phyloP scores from a whole-genome alignment of 371 early-diverging fungal genomes.

The Entomophthora muscae region DNA sequence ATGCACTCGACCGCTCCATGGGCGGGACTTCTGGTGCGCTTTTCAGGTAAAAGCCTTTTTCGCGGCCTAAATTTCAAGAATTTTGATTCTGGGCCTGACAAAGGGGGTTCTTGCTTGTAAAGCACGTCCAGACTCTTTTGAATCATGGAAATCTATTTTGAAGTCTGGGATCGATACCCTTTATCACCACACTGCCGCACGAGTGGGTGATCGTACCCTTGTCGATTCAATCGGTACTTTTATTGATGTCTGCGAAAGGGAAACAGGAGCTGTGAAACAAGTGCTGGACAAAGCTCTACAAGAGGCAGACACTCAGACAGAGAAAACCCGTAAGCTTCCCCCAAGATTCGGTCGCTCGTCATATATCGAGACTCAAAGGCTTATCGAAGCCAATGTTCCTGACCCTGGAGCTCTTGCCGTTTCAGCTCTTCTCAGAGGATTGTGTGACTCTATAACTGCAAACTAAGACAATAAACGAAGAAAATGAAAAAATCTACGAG shows the following conservation, averaged over 20 bases:
- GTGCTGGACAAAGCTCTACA: neutral
- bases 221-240: constrained; percentile 61
- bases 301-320: neutral
- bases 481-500: neutral
- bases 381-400: neutral
- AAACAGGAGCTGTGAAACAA: neutral
- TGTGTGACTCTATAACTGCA: constrained; percentile 9
- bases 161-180: constrained; percentile 19
- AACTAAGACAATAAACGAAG: neutral
- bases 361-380: neutral
- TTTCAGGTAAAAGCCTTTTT: constrained; percentile 22
- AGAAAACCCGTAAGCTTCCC: neutral
- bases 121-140: too few species aligned
- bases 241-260: constrained; percentile 16
- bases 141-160: too few species aligned
- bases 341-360: neutral
- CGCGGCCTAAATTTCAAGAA: neutral
- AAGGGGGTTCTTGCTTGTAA: neutral
- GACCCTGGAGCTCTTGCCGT: neutral
- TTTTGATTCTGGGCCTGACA: neutral
- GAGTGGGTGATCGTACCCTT: constrained; percentile 58
- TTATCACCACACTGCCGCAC: constrained; percentile 47
- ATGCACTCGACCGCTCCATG: constrained; percentile 44
- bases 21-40: constrained; percentile 66
- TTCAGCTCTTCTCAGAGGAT: constrained; percentile 16